Base-by-base conservation (phyloP, 1,284 basidiomycete genomes). In the Cryptococcus sp. region DNA sequence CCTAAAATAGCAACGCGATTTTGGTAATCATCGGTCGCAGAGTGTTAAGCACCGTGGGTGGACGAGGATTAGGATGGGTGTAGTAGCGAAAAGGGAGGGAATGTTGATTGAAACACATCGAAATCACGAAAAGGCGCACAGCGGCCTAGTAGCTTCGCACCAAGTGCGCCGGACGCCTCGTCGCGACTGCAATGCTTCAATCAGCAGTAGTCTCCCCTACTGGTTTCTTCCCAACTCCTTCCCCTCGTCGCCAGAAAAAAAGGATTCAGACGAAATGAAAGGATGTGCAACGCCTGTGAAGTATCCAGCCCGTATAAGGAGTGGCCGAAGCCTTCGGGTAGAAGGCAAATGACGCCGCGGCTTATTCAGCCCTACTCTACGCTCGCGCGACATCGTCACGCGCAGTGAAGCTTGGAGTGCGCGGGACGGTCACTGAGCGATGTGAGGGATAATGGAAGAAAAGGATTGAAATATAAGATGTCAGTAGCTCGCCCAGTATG, bases 1-100 rank as follows among this genome's bases (percentile, higher is more conserved):
- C 68, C 72, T 71, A 72, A 76, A 76, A 76, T 74, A 70, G 73
- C 73, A 70, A 70, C 65, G 54, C 66, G 70, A 73, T 64, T 65
- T 73, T 63, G 69, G 64, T 57, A 59, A 63, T 63, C 67, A 67
- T 69, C 72, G 70, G 67, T 68, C 70, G 74, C 74, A 76, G 74
- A 76, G 74, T 76, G 74, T 76, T 73, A 76, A 70, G 69, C 73
- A 76, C 74, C 74, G 63, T 63, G 25, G 48, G 49, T 47, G 46
- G 10, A 37, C 5, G 25, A 47, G 57, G 52, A 50, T 43, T n/a
- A 41, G 45, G 26, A 41, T 43, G 50, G 44, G 50, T 47, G 41
- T 23, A 26, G 59, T 51, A 51, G 38, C 13, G 37, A 54, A 37
- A 17, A 45, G n/a, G 11, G 44, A n/a, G 20, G 20, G n/a, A 8